phyloP scores from a whole-genome alignment of 495 filamentous ascomycete genomes.

The Opeltia flavorubescens region DNA sequence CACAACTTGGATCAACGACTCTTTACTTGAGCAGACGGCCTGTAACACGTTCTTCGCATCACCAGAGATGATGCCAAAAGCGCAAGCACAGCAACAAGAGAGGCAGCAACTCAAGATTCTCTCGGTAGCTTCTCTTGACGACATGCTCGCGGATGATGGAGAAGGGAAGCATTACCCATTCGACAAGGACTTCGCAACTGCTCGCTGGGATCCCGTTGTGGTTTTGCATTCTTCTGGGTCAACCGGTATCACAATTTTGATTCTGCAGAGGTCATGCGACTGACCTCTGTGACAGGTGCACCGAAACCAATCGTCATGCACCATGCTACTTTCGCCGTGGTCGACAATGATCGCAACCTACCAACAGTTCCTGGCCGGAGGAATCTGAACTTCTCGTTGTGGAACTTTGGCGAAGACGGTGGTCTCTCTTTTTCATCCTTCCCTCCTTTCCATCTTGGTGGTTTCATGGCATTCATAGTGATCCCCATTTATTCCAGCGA shows the following conservation, averaged over 20 bases:
- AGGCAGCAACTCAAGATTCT: not conserved
- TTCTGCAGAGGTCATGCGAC: not conserved
- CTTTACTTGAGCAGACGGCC: constrained; percentile 12
- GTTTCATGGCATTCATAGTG: constrained; percentile 6
- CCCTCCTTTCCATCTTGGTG: constrained; percentile 18
- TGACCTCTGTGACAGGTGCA: constrained; percentile 2
- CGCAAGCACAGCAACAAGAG: not conserved
- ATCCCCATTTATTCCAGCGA: constrained; percentile 11
- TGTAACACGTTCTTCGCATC: constrained; percentile 14
- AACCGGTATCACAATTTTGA: constrained; percentile 5
- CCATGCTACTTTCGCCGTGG: constrained; percentile 16
- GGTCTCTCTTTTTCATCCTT: constrained; percentile 16
- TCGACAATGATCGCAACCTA: constrained; percentile 20
- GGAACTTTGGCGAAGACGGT: constrained; percentile 14
- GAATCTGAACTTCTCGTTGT: constrained; percentile 15
- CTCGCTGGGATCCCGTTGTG: constrained; percentile 12
- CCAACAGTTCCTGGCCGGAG: constrained; percentile 15
- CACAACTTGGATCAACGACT: constrained; percentile 7
- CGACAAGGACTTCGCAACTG: constrained; percentile 3
- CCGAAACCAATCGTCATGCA: constrained; percentile 19
- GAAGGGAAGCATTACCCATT: constrained; percentile 6
- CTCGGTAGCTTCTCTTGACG: constrained; percentile 1
- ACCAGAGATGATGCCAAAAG: constrained; percentile 2
- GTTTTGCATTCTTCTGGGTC: constrained; percentile 17
- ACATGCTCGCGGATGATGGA: constrained; percentile 4